Evolutionary conservation across 75 land plant species (phyloP).

Genomic region (Cunninghamia lanceolata): DNA sequence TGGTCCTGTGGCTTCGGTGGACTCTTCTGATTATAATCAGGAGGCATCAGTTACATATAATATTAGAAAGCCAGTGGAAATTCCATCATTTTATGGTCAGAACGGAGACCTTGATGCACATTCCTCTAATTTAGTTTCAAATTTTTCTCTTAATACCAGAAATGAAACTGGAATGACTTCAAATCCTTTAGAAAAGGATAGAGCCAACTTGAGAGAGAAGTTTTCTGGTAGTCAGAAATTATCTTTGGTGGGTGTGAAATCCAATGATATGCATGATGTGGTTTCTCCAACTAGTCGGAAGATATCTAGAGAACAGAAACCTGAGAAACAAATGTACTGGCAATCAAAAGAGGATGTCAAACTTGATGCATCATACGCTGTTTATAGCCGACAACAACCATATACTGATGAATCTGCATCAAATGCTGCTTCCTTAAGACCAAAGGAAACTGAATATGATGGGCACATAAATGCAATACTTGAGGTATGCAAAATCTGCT

Average conservation of each 20-base stretch:
- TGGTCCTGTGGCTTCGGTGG: conserved; percentile 38
- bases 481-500: conserved; percentile 23
- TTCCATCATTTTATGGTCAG: conserved; percentile 23
- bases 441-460: conserved; percentile 28
- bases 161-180: conserved; percentile 12
- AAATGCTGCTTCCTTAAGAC: conserved; percentile 7
- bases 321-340: conserved; percentile 12
- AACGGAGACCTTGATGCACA: conserved; percentile 4
- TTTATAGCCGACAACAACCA: conserved; percentile 3
- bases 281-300: conserved; percentile 25
- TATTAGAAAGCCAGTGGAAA: conserved; percentile 44
- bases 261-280: conserved; percentile 11
- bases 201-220: conserved; percentile 9
- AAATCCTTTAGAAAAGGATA: conserved; percentile 8
- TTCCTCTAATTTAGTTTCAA: conserved; percentile 9
- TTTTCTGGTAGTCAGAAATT: conserved; percentile 12
- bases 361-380: conserved; percentile 3
- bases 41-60: conserved; percentile 51
- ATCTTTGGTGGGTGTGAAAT: neutral
- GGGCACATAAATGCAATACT: conserved; percentile 56
- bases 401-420: conserved; percentile 14
- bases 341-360: conserved; percentile 12
- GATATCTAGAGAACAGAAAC: conserved; percentile 28
- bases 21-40: conserved; percentile 35
- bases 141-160: conserved; percentile 3